Evolutionary conservation across 139 green algal species (phyloP).

Genomic region (Auxenochlorella protothecoides): DNA sequence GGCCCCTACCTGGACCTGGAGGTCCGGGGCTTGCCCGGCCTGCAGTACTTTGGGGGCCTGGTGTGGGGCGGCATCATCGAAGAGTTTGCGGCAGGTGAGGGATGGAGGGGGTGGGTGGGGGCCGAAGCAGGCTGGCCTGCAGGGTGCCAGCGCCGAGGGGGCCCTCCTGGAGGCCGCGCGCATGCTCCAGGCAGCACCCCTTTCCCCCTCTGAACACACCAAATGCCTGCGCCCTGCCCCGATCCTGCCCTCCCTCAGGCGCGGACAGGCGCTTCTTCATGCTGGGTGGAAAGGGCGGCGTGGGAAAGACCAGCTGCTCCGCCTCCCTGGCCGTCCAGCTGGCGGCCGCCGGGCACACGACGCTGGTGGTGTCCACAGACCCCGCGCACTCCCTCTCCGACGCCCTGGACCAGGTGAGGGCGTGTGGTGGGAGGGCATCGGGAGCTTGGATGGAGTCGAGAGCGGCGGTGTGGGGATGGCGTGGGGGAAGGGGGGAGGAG

Average conservation of each 20-base stretch:
- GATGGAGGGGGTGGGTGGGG: not conserved
- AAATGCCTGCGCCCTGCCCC: no score
- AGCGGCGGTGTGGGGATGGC: no score
- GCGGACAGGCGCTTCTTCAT: conserved; percentile 36
- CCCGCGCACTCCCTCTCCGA: conserved; percentile 95
- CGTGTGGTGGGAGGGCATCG: no score
- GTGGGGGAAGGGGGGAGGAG: no score
- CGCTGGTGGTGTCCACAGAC: conserved; percentile 95
- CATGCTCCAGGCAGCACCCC: no score
- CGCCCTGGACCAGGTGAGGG: conserved; percentile 72
- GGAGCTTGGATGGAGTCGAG: no score
- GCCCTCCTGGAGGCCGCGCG: no score
- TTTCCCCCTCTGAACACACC: no score
- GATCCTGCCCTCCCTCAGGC: no score
- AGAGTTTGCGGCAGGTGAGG: conserved; percentile 13
- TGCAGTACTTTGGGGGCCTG: conserved; percentile 71
- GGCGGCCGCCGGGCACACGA: conserved; percentile 47
- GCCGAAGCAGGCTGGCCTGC: not conserved
- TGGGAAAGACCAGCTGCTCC: conserved; percentile 91
- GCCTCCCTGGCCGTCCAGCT: conserved; percentile 70
- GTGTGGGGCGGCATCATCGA: conserved; percentile 47
- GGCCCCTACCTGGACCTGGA: conserved; percentile 90
- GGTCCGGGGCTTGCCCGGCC: conserved; percentile 74
- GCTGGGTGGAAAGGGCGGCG: conserved; percentile 92
- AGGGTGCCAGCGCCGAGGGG: not conserved